Percentiles rank a stretch among this genome's conserved stretches.
phyloP scores from a whole-genome alignment of 257 asterid genomes.

The Petunia secreta region DNA sequence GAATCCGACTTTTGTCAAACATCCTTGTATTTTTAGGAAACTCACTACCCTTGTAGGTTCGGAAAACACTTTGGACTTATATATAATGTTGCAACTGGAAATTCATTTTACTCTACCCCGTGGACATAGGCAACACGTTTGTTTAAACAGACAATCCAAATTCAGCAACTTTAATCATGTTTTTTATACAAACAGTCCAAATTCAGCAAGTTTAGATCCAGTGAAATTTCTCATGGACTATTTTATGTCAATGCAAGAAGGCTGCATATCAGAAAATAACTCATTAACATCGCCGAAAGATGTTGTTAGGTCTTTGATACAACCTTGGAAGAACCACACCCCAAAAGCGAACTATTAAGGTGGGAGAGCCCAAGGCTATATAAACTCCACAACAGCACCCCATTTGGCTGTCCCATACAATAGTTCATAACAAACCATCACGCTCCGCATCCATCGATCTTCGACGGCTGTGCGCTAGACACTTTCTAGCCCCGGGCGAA shows the following conservation, averaged over 20 bases:
- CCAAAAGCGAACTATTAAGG: too few relatives aligned
- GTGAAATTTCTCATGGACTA: background rate
- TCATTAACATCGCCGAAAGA: constrained; percentile 34
- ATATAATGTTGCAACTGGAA: background rate
- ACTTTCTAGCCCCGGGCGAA: too few relatives aligned
- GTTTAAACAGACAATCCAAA: background rate
- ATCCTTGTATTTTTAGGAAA: too few relatives aligned
- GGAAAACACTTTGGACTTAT: background rate
- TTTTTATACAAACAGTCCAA: background rate
- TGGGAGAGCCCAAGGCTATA: too few relatives aligned
- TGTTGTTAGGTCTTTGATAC: constrained; percentile 9
- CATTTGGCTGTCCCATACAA: too few relatives aligned
- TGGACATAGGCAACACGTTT: background rate
- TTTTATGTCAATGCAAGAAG: constrained; percentile 29
- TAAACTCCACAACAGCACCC: too few relatives aligned
- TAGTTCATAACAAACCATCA: too few relatives aligned
- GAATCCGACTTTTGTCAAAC: too few relatives aligned
- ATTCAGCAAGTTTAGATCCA: background rate
- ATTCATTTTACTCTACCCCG: background rate
- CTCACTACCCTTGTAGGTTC: too few relatives aligned
- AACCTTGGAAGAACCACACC: too few relatives aligned
- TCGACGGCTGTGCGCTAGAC: too few relatives aligned
- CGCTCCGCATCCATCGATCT: too few relatives aligned
- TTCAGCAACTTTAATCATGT: background rate
- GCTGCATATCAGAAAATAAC: constrained; percentile 28